Percentiles rank a stretch among this genome's conserved stretches.
Evolutionary conservation across 805 yeast genomes (phyloP).

Genomic region (Maudiozyma saulgeensis): DNA sequence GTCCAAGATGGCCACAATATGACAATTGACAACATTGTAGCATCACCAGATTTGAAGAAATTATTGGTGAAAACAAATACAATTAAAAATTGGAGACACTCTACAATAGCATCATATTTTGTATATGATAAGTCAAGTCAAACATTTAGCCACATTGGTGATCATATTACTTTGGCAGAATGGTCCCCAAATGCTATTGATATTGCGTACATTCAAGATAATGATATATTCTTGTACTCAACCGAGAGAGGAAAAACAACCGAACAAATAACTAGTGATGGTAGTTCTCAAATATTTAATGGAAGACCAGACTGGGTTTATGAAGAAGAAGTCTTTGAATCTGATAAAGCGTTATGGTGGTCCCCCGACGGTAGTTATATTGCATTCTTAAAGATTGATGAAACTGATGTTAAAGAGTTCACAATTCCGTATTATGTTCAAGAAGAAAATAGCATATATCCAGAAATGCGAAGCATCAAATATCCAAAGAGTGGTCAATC

Average conservation of each 20-base stretch:
- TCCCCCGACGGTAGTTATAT: slow-evolving; percentile 61
- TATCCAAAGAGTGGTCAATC: slow-evolving; percentile 80
- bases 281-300: slow-evolving; percentile 61
- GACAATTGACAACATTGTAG: slow-evolving; percentile 43
- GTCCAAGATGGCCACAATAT: slow-evolving; percentile 32
- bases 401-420: slow-evolving; percentile 61
- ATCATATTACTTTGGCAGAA: slow-evolving; percentile 38
- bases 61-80: slow-evolving; percentile 55
- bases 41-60: slow-evolving; percentile 55
- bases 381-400: slow-evolving; percentile 60
- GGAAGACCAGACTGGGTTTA: slow-evolving; percentile 94
- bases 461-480: slow-evolving; percentile 50
- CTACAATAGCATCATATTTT: slow-evolving; percentile 37
- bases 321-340: slow-evolving; percentile 77
- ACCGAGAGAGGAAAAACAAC: slow-evolving; percentile 20
- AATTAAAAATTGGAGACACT: slow-evolving; percentile 50
- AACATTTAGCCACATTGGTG: slow-evolving; percentile 22
- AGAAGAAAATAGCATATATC: slow-evolving; percentile 43
- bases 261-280: slow-evolving; percentile 56
- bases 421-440: slow-evolving; percentile 70
- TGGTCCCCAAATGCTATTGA: slow-evolving; percentile 69
- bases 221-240: slow-evolving; percentile 56
- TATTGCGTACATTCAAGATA: slow-evolving; percentile 58
- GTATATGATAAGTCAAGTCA: slow-evolving; percentile 28
- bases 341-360: slow-evolving; percentile 79